Conservation (phyloP, 305 asterid genomes). For the Fraxinus sp. region DNA sequence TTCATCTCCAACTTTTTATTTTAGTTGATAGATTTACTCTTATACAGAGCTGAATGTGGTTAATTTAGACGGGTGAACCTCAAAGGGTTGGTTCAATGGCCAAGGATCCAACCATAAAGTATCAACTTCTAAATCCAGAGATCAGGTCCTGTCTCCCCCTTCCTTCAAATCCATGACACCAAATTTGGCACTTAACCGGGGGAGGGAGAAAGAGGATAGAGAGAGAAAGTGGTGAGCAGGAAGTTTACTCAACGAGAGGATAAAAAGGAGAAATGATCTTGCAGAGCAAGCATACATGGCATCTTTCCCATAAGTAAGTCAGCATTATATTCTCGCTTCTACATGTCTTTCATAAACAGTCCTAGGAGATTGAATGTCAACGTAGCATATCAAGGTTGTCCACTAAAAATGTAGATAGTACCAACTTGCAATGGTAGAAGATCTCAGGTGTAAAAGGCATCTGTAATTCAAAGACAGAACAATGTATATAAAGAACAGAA, state of each 20-base stretch:
- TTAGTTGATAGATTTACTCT: background rate
- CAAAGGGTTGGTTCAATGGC: background rate
- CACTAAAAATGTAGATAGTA: background rate
- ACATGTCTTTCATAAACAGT: background rate
- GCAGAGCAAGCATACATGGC: background rate
- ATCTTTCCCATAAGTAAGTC: background rate
- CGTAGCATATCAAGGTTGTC: background rate
- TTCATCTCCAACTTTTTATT: background rate
- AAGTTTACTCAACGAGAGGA: background rate
- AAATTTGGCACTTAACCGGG: background rate
- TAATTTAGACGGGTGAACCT: background rate
- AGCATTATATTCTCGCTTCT: background rate
- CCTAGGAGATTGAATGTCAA: background rate
- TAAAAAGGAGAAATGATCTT: background rate
- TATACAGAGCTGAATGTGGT: background rate
- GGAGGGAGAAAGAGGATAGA: background rate
- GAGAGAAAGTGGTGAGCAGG: background rate
- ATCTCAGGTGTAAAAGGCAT: background rate
- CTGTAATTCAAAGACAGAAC: background rate
- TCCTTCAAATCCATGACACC: background rate
- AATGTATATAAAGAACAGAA: background rate
- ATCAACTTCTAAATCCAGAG: background rate
- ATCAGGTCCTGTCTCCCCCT: background rate
- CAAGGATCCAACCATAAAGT: background rate
- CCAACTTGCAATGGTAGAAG: background rate